Evolutionary conservation across 768 basidiomycete species (phyloP).

Genomic region (Boletus tylopilopsis): DNA sequence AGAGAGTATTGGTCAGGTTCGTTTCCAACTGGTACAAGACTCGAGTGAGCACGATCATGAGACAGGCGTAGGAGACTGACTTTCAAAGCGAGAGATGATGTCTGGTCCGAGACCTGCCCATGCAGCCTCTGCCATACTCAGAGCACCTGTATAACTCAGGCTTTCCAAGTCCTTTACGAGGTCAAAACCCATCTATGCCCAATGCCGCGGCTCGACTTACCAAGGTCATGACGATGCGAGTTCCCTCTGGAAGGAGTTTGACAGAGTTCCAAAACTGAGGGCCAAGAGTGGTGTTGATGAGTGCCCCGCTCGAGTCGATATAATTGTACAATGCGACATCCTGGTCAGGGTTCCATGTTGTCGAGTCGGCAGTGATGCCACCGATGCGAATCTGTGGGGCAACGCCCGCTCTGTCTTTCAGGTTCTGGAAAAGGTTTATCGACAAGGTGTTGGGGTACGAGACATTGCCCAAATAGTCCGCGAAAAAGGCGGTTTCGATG

Average conservation of each 20-base stretch:
- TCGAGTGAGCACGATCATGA: background rate
- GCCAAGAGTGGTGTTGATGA: constrained; percentile 50
- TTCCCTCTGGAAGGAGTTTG: constrained; percentile 40
- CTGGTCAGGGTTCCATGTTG: constrained; percentile 43
- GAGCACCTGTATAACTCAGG: constrained; percentile 39
- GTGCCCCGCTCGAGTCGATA: constrained; percentile 39
- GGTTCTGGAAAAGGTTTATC: constrained; percentile 41
- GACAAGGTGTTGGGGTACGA: constrained; percentile 42
- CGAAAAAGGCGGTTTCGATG: constrained; percentile 53
- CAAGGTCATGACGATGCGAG: constrained; percentile 45
- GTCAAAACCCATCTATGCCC: background rate
- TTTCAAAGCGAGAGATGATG: constrained; percentile 44
- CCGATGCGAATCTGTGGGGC: constrained; percentile 49
- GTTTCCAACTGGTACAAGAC: constrained; percentile 39
- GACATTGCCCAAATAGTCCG: constrained; percentile 46
- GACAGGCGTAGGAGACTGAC: constrained; percentile 19
- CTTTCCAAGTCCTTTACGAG: constrained; percentile 40
- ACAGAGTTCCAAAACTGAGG: constrained; percentile 48
- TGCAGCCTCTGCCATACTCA: constrained; percentile 43
- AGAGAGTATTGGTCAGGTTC: constrained; percentile 50
- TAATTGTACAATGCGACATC: constrained; percentile 35
- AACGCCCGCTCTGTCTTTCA: constrained; percentile 41
- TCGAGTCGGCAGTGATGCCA: constrained; percentile 53
- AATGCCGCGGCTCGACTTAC: constrained; percentile 23
- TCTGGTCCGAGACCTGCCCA: constrained; percentile 32